Percentiles rank a stretch among this genome's conserved stretches.
Evolutionary conservation across 148 eudicot species (phyloP).

Genomic region (Drosera capensis): DNA sequence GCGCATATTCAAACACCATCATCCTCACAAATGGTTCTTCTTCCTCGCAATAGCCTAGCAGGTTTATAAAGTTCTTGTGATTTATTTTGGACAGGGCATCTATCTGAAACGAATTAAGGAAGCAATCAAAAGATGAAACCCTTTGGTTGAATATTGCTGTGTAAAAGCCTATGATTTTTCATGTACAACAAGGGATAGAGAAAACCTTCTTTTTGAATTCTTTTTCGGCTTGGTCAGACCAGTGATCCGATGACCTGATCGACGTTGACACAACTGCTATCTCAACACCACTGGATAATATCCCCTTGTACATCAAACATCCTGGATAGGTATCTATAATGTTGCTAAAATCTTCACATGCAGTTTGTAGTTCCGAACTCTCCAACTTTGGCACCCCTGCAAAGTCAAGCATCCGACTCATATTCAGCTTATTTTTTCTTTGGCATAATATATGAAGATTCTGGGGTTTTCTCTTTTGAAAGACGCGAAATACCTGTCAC

Average conservation of each 20-base stretch:
- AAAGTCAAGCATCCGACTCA: slow-evolving; percentile 1
- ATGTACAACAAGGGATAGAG: too few species aligned
- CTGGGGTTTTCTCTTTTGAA: not conserved
- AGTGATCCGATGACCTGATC: slow-evolving; percentile 24
- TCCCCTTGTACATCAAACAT: slow-evolving; percentile 35
- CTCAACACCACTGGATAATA: slow-evolving; percentile 32
- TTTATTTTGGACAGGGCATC: slow-evolving; percentile 38
- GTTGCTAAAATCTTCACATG: slow-evolving; percentile 42
- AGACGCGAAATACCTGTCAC: slow-evolving; percentile 22
- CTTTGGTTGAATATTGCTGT: too few species aligned
- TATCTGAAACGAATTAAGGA: slow-evolving; percentile 15
- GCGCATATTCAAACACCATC: slow-evolving; percentile 72
- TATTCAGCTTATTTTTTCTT: not conserved
- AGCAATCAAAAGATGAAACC: too few species aligned
- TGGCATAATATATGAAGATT: not conserved
- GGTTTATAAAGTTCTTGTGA: slow-evolving; percentile 59
- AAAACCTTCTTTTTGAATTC: slow-evolving; percentile 30
- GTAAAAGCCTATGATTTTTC: too few species aligned
- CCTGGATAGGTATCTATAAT: slow-evolving; percentile 32
- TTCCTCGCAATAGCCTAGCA: slow-evolving; percentile 58
- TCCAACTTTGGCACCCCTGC: slow-evolving; percentile 31
- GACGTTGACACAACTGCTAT: slow-evolving; percentile 33
- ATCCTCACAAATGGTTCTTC: slow-evolving; percentile 57
- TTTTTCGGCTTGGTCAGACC: slow-evolving; percentile 21
- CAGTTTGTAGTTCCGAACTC: slow-evolving; percentile 25